These are phyloP conservation scores for Ceratocystis albifundus DNA, from an alignment of 2,329 filamentous ascomycete species.

Conservation along the genomic window DNA sequence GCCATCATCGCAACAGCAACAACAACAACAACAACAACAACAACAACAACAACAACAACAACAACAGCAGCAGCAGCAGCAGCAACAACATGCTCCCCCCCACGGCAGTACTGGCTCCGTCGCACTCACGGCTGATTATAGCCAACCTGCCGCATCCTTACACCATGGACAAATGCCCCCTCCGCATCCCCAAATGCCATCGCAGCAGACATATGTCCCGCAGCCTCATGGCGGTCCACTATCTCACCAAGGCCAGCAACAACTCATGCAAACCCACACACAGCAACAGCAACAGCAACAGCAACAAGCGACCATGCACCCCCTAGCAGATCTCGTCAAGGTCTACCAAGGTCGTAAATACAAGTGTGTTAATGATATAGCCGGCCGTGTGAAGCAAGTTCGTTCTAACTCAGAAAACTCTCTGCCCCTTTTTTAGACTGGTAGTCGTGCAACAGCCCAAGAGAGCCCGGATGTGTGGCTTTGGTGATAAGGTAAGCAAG, in stretches of 20 bases:
- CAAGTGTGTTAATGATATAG: constrained; percentile 15
- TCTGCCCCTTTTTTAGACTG: constrained; percentile 38
- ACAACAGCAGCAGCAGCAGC: not conserved
- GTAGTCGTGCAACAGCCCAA: constrained; percentile 82
- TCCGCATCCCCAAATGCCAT: not conserved
- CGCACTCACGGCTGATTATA: not conserved
- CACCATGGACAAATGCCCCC: constrained; percentile 6
- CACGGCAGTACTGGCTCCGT: not conserved
- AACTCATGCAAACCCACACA: not conserved
- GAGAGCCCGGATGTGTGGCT: constrained; percentile 94
- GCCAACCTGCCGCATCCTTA: not conserved
- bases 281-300: not conserved
- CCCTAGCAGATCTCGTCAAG: constrained; percentile 17
- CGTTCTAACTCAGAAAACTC: not conserved
- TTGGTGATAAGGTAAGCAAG: constrained; percentile 78
- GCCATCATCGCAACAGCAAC: constrained; percentile 2
- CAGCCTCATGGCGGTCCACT: constrained; percentile 12
- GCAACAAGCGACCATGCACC: constrained; percentile 5
- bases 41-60: not conserved
- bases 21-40: not conserved
- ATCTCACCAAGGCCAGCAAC: constrained; percentile 8
- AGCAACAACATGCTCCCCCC: not conserved
- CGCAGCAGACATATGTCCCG: not conserved
- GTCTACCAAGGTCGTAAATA: constrained; percentile 20
- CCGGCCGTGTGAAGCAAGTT: not conserved